These are phyloP conservation scores for Fusarium floridanum DNA, from an alignment of 2,329 filamentous ascomycete species.

Conservation along the genomic window DNA sequence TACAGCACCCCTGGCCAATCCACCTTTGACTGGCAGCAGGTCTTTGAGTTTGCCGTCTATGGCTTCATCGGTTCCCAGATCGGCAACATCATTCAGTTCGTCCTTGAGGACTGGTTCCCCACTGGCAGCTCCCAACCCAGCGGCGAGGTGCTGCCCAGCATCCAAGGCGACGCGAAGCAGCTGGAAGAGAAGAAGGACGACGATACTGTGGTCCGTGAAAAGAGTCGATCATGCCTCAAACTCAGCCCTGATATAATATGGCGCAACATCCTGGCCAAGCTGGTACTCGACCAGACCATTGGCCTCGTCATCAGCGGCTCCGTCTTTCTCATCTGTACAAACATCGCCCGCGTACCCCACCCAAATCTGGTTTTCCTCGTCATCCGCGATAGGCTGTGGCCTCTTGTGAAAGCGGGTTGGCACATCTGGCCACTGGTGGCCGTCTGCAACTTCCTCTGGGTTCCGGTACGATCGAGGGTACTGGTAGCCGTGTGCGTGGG, in stretches of 20 bases:
- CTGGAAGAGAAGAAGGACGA: slow-evolving; percentile 44
- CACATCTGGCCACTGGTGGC: slow-evolving; percentile 54
- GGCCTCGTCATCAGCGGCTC: slow-evolving; percentile 52
- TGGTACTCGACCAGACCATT: slow-evolving; percentile 54
- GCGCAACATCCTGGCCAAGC: slow-evolving; percentile 51
- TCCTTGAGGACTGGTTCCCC: slow-evolving; percentile 53
- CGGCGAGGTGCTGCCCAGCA: slow-evolving; percentile 38
- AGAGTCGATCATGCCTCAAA: slow-evolving; percentile 28
- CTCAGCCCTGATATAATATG: slow-evolving; percentile 49
- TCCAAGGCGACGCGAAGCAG: slow-evolving; percentile 31
- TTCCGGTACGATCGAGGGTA: slow-evolving; percentile 53
- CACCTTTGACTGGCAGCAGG: slow-evolving; percentile 51
- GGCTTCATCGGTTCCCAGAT: slow-evolving; percentile 53
- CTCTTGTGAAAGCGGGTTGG: slow-evolving; percentile 52
- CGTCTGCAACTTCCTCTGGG: slow-evolving; percentile 53
- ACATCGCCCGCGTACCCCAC: slow-evolving; percentile 48
- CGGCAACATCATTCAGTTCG: slow-evolving; percentile 52
- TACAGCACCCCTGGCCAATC: slow-evolving; percentile 32
- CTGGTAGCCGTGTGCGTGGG: slow-evolving; percentile 53
- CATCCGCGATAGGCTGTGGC: slow-evolving; percentile 46
- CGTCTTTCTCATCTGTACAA: slow-evolving; percentile 53
- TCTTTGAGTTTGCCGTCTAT: slow-evolving; percentile 53
- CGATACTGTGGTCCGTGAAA: slow-evolving; percentile 13
- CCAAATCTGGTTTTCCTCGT: slow-evolving; percentile 44
- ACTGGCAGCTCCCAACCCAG: slow-evolving; percentile 40